These are phyloP conservation scores for Vicia sativa DNA, from an alignment of 306 rosid genomes.

Conservation along the genomic window DNA sequence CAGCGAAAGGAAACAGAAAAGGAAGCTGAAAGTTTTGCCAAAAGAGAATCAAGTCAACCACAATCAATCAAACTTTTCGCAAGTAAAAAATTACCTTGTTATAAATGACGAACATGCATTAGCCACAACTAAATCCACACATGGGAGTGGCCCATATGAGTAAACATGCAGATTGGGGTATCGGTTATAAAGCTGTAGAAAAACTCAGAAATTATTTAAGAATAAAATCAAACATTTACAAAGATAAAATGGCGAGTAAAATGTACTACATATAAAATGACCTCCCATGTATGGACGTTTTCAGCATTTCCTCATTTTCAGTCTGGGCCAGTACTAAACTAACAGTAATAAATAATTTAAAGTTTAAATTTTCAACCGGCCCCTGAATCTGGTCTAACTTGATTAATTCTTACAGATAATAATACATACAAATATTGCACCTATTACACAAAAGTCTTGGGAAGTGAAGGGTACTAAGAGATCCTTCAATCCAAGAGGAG, in stretches of 20 bases:
- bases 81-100: conserved; percentile 62
- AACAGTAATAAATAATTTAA: conserved; percentile 17
- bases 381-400: conserved; percentile 20
- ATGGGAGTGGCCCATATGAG: conserved; percentile 91
- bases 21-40: conserved; percentile 28
- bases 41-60: conserved; percentile 17
- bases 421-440: conserved; percentile 11
- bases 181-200: conserved; percentile 63
- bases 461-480: conserved; percentile 25
- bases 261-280: not conserved
- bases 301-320: conserved; percentile 10
- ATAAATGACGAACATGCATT: conserved; percentile 80
- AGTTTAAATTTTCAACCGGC: conserved; percentile 17
- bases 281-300: conserved; percentile 19
- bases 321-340: not conserved
- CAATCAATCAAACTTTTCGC: conserved; percentile 17
- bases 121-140: conserved; percentile 81
- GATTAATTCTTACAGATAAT: conserved; percentile 22
- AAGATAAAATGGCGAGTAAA: conserved; percentile 20
- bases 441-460: conserved; percentile 6
- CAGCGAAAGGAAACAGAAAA: conserved; percentile 31
- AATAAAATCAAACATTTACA: conserved; percentile 14
- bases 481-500: conserved; percentile 14
- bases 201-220: conserved; percentile 34
- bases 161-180: conserved; percentile 83